These are phyloP conservation scores for Yamagishiella unicocca DNA, from an alignment of 139 green algal genomes.

Conservation along the genomic window DNA sequence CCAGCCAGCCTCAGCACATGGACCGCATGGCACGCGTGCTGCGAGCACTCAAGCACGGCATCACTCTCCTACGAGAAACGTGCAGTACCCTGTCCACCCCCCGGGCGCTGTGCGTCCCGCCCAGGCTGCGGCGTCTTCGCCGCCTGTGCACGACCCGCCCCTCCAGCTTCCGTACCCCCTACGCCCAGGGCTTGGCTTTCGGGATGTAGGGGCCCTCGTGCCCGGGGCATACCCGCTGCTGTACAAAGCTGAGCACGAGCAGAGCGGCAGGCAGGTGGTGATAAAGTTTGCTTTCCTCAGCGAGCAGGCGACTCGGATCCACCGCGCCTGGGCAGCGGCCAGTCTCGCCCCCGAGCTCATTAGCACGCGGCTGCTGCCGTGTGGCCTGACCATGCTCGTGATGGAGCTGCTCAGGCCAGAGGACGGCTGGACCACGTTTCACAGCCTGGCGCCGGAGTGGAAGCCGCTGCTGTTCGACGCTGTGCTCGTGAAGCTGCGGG, in stretches of 20 bases:
- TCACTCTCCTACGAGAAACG: not conserved
- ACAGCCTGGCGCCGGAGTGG: too few species aligned
- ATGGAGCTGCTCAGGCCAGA: too few species aligned
- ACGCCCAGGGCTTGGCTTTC: not conserved
- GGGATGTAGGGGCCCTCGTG: not conserved
- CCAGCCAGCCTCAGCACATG: not conserved
- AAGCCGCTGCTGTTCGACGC: too few species aligned
- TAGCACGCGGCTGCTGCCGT: too few species aligned
- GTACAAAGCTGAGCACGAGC: not conserved
- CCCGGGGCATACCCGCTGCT: not conserved
- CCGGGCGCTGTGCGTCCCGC: not conserved
- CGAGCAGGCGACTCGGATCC: too few species aligned
- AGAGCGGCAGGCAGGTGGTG: too few species aligned
- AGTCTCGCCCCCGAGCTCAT: too few species aligned
- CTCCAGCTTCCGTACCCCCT: constrained; percentile 6
- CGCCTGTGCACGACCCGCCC: not conserved
- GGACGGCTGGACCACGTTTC: too few species aligned
- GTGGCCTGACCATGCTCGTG: too few species aligned
- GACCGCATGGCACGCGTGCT: not conserved
- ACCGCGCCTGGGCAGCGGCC: too few species aligned
- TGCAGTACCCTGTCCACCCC: not conserved
- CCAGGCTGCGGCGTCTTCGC: not conserved
- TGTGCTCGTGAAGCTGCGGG: too few species aligned
- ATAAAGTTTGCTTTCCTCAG: too few species aligned
- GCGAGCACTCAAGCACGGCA: not conserved